Evolutionary conservation across 305 asterid genomes (phyloP).

Genomic region (Solanum hybrid): DNA sequence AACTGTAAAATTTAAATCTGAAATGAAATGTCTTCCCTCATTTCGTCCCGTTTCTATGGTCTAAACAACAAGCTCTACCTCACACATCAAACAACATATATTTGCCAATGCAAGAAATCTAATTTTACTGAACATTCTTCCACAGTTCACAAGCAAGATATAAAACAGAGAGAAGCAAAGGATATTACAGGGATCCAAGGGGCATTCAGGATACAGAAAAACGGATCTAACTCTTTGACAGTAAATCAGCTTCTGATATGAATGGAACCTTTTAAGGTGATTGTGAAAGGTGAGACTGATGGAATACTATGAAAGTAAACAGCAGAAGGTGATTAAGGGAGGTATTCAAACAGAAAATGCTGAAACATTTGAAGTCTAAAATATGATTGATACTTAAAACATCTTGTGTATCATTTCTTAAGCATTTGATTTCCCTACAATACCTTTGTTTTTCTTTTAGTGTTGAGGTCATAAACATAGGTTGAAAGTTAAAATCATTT

Average conservation of each 20-base stretch:
- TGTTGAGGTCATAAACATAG: neutral
- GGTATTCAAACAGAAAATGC: neutral
- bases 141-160: neutral
- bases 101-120: neutral
- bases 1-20: neutral
- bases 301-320: neutral
- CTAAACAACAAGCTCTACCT: neutral
- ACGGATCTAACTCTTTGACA: neutral
- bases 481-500: neutral
- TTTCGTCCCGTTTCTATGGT: neutral
- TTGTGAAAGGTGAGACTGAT: neutral
- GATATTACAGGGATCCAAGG: neutral
- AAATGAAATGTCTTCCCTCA: neutral
- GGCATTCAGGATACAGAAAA: neutral
- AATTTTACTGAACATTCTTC: neutral
- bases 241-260: neutral
- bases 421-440: neutral
- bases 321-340: neutral
- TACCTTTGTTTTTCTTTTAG: neutral
- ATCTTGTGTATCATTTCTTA: neutral
- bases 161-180: neutral
- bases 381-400: neutral
- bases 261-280: neutral
- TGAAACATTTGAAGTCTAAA: neutral
- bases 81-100: neutral